Evolutionary conservation across 2,329 filamentous ascomycete species (phyloP).

Genomic region (Pseudogymnoascus sp.): DNA sequence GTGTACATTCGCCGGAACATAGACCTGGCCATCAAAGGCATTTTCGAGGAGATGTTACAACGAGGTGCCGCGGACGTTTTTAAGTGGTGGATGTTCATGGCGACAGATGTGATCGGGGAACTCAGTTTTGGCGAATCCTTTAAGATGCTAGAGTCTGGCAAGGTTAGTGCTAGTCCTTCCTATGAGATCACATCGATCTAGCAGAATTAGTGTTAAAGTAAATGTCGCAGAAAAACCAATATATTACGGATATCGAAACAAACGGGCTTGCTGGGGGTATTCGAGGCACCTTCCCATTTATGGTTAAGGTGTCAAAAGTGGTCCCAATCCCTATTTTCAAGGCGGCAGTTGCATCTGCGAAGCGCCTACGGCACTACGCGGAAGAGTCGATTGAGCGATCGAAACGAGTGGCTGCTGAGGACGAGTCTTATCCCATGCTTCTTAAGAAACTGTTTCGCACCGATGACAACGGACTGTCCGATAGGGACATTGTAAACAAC

Average conservation of each 20-base stretch:
- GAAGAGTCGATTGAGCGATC: not conserved
- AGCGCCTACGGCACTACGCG: not conserved
- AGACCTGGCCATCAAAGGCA: conserved; percentile 33
- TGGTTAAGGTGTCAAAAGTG: not conserved
- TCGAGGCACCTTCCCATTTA: not conserved
- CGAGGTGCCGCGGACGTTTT: conserved; percentile 35
- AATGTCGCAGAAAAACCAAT: not conserved
- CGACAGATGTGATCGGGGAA: conserved; percentile 45
- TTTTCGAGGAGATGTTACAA: conserved; percentile 35
- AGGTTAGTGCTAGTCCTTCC: conserved; percentile 29
- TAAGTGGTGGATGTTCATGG: conserved; percentile 47
- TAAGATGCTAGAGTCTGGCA: conserved; percentile 39
- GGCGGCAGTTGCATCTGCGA: not conserved
- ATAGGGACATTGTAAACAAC: not conserved
- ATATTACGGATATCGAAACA: not conserved
- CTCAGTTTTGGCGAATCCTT: conserved; percentile 49
- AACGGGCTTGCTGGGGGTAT: not conserved
- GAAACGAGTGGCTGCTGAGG: not conserved
- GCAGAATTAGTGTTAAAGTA: not conserved
- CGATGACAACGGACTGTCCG: not conserved
- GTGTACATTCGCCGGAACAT: conserved; percentile 30
- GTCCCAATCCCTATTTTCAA: not conserved
- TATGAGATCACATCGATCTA: not conserved
- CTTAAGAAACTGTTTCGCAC: not conserved
- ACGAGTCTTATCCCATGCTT: not conserved